phyloP scores from a whole-genome alignment of 352 stramenopile species.

The Pythium oligandrum region DNA sequence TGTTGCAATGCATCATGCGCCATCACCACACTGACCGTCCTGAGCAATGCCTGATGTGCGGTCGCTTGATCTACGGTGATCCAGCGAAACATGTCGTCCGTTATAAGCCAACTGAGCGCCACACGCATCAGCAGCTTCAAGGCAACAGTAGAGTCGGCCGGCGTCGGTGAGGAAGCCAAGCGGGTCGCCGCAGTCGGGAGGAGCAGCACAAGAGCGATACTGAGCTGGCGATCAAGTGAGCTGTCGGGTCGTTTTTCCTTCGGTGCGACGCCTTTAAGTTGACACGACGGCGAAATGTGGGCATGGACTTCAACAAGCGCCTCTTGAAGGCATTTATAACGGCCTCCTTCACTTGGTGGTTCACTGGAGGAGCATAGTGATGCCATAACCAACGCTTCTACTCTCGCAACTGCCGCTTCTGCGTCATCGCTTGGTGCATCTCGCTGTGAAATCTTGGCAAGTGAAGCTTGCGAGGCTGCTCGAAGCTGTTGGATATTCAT shows the following conservation, averaged over 20 bases:
- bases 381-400: background rate
- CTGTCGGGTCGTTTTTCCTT: background rate
- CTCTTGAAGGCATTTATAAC: background rate
- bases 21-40: slow-evolving; percentile 25
- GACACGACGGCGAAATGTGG: background rate
- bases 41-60: slow-evolving; percentile 29
- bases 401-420: background rate
- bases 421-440: background rate
- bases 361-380: background rate
- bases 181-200: slow-evolving; percentile 25
- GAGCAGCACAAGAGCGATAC: slow-evolving; percentile 36
- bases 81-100: slow-evolving; percentile 70
- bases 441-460: background rate
- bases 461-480: background rate
- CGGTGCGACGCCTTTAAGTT: background rate
- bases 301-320: slow-evolving; percentile 2
- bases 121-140: slow-evolving; percentile 37
- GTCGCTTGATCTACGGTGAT: slow-evolving; percentile 43
- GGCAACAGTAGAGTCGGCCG: background rate
- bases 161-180: background rate
- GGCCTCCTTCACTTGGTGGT: background rate
- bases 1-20: background rate
- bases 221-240: slow-evolving; percentile 46
- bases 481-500: background rate
- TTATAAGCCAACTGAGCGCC: slow-evolving; percentile 40